phyloP scores from a whole-genome alignment of 352 stramenopile species.

The Phytopythium vexans region DNA sequence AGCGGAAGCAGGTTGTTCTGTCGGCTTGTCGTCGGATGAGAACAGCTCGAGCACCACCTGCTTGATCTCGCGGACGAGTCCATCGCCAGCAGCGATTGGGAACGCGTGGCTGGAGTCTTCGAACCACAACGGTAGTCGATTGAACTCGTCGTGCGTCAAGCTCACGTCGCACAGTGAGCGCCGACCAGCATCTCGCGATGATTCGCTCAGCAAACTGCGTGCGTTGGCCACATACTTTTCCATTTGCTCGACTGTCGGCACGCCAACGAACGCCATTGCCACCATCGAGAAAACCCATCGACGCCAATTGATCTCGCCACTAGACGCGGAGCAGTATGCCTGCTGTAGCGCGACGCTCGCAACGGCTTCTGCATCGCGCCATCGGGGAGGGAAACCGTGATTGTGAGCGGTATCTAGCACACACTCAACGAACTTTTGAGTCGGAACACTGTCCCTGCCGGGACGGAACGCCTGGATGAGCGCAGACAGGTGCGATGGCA shows the following conservation, averaged over 20 bases:
- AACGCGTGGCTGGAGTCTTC: no score
- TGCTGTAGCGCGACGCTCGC: constrained; percentile 30
- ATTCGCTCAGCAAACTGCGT: no score
- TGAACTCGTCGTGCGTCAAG: constrained; percentile 23
- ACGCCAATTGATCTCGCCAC: constrained; percentile 25
- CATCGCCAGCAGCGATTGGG: no score
- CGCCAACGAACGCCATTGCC: constrained; percentile 26
- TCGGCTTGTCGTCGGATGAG: neutral
- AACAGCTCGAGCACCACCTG: constrained; percentile 40
- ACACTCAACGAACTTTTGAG: constrained; percentile 33
- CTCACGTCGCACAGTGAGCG: constrained; percentile 4
- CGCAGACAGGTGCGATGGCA: constrained; percentile 4
- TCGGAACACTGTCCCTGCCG: constrained; percentile 4
- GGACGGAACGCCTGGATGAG: constrained; percentile 4
- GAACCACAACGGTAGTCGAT: constrained; percentile 41
- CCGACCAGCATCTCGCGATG: no score
- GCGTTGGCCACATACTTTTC: constrained; percentile 6
- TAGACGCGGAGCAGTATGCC: constrained; percentile 4
- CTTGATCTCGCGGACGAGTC: constrained; percentile 14
- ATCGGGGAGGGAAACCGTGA: constrained; percentile 28
- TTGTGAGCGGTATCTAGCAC: constrained; percentile 28
- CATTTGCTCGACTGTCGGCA: constrained; percentile 27
- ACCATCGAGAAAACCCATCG: constrained; percentile 38
- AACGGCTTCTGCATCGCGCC: constrained; percentile 28
- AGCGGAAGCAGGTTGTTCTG: no score